These are phyloP conservation scores for Basipetospora chlamydospora DNA, from an alignment of 2,329 filamentous ascomycete species.

Conservation along the genomic window DNA sequence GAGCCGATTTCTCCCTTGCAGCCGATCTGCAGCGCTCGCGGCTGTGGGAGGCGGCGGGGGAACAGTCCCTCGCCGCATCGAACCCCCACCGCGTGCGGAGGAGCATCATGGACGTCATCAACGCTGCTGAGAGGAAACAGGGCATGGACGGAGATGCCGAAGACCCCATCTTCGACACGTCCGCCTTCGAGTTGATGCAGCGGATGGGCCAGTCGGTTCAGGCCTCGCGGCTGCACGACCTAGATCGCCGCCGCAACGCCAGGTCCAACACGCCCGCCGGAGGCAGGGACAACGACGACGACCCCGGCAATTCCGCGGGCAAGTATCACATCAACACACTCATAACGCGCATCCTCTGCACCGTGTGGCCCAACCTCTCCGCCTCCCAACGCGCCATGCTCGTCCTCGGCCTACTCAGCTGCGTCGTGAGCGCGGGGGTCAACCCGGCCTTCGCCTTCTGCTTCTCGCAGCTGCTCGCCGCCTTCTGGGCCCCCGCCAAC, in stretches of 20 bases:
- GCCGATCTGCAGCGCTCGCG: neutral
- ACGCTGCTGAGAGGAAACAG: no score
- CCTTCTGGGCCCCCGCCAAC: constrained; percentile 45
- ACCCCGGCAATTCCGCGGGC: no score
- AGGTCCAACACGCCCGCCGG: no score
- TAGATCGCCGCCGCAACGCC: no score
- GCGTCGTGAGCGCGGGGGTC: constrained; percentile 48
- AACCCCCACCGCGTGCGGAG: no score
- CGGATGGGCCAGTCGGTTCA: neutral
- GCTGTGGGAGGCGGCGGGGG: neutral
- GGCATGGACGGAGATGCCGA: no score
- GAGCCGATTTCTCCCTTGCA: neutral
- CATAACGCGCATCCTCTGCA: constrained; percentile 36
- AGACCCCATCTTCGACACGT: no score
- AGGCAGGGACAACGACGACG: no score
- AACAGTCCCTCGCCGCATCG: no score
- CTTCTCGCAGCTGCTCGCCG: constrained; percentile 56
- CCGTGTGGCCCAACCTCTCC: constrained; percentile 54
- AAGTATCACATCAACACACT: constrained; percentile 2
- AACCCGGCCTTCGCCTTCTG: constrained; percentile 65
- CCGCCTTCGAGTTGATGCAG: neutral
- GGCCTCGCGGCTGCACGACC: neutral
- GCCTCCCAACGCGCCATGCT: constrained; percentile 37
- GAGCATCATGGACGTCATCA: no score
- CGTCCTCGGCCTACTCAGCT: constrained; percentile 43